Evolutionary conservation across 2,329 filamentous ascomycete genomes (phyloP).

Genomic region (Magnaporthiopsis rhizophila): DNA sequence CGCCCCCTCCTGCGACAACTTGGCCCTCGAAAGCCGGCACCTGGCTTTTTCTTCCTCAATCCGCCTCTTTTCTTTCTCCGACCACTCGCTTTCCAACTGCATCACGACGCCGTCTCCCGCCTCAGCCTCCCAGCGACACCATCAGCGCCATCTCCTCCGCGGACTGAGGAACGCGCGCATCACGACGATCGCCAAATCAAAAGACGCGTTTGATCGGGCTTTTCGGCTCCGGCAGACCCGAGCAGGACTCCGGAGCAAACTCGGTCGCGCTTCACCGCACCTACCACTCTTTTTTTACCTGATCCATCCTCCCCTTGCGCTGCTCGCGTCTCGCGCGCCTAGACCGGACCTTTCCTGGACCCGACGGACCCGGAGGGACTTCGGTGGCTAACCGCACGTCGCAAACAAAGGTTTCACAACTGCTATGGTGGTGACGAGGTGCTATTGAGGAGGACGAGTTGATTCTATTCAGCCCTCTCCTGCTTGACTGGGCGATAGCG

Average conservation of each 20-base stretch:
- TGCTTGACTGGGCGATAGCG: constrained; percentile 9
- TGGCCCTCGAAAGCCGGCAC: not conserved
- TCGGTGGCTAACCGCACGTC: not conserved
- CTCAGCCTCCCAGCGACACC: not conserved
- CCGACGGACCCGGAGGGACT: not conserved
- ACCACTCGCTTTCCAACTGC: not conserved
- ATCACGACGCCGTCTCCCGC: not conserved
- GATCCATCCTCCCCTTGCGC: not conserved
- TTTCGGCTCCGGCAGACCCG: not conserved
- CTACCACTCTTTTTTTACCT: not conserved
- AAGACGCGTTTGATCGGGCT: not conserved
- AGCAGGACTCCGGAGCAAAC: not conserved
- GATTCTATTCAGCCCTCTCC: constrained; percentile 17
- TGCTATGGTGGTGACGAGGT: constrained; percentile 17
- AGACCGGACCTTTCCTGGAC: not conserved
- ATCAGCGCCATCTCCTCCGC: not conserved
- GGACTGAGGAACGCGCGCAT: not conserved
- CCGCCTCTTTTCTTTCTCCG: not conserved
- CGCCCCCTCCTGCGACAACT: not conserved
- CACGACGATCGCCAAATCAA: not conserved
- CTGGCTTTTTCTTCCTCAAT: not conserved
- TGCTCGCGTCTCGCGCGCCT: too few relatives aligned
- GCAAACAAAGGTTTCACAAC: not conserved
- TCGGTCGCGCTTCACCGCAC: not conserved
- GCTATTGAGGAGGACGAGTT: constrained; percentile 17